Evolutionary conservation across 1,284 basidiomycete genomes (phyloP).

Genomic region (Irpex lacteus): DNA sequence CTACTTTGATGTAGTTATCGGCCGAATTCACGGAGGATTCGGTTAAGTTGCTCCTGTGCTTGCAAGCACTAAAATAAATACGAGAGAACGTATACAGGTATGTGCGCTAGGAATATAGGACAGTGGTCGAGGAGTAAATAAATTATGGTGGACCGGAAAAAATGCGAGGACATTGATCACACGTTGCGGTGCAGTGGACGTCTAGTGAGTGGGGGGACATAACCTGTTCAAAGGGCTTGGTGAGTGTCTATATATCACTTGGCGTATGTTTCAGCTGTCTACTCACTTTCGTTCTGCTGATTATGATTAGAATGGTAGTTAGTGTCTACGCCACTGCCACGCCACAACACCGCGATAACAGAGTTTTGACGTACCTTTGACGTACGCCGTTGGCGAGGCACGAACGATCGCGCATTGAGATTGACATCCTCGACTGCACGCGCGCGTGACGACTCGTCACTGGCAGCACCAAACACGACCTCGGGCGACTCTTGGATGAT

Average conservation of each 20-base stretch:
- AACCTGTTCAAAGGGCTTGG: not conserved
- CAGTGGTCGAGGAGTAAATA: not conserved
- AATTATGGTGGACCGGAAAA: not conserved
- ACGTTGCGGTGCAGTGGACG: not conserved
- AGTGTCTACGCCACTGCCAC: not conserved
- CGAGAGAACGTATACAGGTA: not conserved
- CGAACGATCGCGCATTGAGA: not conserved
- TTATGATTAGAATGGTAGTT: not conserved
- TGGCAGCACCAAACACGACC: not conserved
- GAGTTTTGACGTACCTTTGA: not conserved
- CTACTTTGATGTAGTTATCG: constrained; percentile 48
- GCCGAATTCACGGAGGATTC: not conserved
- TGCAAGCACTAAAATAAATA: not conserved
- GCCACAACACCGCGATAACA: not conserved
- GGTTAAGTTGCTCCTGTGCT: not conserved
- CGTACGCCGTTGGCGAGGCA: not conserved
- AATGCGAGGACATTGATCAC: not conserved
- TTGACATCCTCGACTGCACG: not conserved
- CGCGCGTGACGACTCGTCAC: not conserved
- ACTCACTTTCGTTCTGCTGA: constrained; percentile 1
- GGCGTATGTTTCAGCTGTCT: too few species aligned
- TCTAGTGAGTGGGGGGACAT: not conserved
- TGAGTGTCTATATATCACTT: not conserved
- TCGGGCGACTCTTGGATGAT: not conserved
- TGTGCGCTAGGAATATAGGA: not conserved